Evolutionary conservation across 1,284 basidiomycete genomes (phyloP), one percentile per base, ranked within the genome.

Genomic region (Marasmius oreades): DNA sequence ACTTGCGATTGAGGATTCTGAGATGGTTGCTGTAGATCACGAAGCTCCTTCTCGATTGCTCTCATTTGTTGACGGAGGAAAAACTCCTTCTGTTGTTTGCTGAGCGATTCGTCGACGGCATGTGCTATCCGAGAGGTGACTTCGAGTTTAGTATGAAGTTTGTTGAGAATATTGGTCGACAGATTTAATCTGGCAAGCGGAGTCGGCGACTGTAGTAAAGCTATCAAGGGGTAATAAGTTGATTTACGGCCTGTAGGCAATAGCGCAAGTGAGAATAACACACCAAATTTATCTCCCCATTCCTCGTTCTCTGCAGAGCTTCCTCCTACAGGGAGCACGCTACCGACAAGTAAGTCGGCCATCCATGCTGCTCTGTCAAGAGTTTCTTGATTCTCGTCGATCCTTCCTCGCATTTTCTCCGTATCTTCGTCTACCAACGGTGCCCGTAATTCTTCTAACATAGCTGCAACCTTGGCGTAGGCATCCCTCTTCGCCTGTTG

Each of bases 1-100:
- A 22, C 42, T 56, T 12, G 50, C 53, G 31, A 52, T 39, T 24
- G 58, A 61, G 36, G 64, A 59, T 48, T 65, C 66, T 31, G 69
- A 64, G 11, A 78, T 36, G 69, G 45, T 73, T 67, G 58, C 67
- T 72, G 71, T n/a, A 92, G 75, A 16, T 75, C 76, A 37, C 87
- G 84, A 11, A 95, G 79, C 70, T 96, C 93, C 53, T 91, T 86
- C 64, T 94, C 90, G 63, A 95, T 95, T 10, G 90, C 92, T 28
- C 90, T 87, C 47, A 94, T 83, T 67, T 95, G 93, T 67, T 95
- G 93, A 55, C 88, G 85, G 2, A 92, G 77, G 73, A 90, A 91
- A 66, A 86, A 86, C 59, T 91, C 90, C 63, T 91, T 91, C 71
- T 92, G 89, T 62, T 91, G 89, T 58, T 88, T 90, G 26, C 86